Conservation (phyloP, 495 filamentous ascomycete genomes). For the Aspergillus nanangensis region DNA sequence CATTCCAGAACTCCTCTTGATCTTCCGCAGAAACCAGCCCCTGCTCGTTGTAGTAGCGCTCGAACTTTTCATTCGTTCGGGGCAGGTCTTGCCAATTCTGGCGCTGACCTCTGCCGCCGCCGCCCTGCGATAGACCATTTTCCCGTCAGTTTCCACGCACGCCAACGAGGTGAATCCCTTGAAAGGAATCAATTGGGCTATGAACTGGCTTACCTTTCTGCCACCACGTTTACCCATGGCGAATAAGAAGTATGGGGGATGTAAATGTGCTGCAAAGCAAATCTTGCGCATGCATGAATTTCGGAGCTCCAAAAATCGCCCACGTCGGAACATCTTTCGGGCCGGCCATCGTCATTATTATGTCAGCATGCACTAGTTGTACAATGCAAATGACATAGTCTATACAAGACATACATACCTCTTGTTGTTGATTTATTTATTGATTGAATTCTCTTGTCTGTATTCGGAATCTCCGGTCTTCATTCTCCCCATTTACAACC, state of each 20-base stretch:
- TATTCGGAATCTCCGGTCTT: no score
- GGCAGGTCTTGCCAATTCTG: constrained; percentile 51
- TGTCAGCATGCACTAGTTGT: no score
- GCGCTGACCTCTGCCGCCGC: constrained; percentile 28
- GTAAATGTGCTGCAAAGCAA: background rate
- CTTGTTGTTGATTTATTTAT: no score
- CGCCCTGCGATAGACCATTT: constrained; percentile 24
- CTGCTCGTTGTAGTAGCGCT: constrained; percentile 77
- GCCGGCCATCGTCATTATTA: no score
- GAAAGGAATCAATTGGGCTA: background rate
- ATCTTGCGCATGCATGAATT: background rate
- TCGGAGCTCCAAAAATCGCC: background rate
- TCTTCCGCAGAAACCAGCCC: constrained; percentile 70
- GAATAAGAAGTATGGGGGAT: background rate
- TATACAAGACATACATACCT: no score
- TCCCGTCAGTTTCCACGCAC: no score
- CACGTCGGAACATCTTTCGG: background rate
- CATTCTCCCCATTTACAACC: no score
- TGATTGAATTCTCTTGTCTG: no score
- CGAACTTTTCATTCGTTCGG: constrained; percentile 71
- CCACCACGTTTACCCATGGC: constrained; percentile 1
- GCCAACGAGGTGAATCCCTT: background rate
- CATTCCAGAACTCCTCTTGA: constrained; percentile 72
- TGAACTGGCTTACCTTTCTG: constrained; percentile 1
- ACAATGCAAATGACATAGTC: no score